Evolutionary conservation across 108 stramenopile species (phyloP).

Genomic region (Aurantiochytrium sp.): DNA sequence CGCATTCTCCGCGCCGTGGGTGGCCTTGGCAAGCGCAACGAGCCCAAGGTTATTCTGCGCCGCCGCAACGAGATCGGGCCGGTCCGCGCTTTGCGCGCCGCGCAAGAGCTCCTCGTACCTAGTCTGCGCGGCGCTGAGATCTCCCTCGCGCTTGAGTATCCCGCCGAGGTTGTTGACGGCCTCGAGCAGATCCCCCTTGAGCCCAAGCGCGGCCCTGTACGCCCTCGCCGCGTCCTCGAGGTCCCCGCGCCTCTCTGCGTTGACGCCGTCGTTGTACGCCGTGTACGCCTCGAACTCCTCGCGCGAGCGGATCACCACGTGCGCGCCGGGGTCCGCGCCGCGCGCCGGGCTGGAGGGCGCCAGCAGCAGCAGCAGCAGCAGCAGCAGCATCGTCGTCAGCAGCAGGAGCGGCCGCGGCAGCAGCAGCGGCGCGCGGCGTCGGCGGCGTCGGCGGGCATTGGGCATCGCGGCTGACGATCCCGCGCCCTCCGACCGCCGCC

Average conservation of each 20-base stretch:
- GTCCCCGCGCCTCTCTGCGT: background rate
- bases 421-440: no score
- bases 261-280: constrained; percentile 7
- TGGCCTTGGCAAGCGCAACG: constrained; percentile 32
- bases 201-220: constrained; percentile 31
- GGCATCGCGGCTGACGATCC: no score
- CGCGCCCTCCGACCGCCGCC: no score
- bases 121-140: constrained; percentile 29
- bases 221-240: background rate
- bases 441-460: no score
- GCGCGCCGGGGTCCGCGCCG: background rate
- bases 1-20: background rate
- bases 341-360: no score
- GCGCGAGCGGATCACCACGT: background rate
- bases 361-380: no score
- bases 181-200: constrained; percentile 35
- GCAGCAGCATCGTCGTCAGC: no score
- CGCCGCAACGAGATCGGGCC: background rate
- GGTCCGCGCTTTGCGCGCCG: background rate
- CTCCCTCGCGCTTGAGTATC: background rate
- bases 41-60: constrained; percentile 36
- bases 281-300: constrained; percentile 5
- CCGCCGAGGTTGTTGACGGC: constrained; percentile 42
- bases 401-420: no score
- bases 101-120: constrained; percentile 36